Conservation (phyloP, 805 yeast species). For the Yarrowia divulgata region DNA sequence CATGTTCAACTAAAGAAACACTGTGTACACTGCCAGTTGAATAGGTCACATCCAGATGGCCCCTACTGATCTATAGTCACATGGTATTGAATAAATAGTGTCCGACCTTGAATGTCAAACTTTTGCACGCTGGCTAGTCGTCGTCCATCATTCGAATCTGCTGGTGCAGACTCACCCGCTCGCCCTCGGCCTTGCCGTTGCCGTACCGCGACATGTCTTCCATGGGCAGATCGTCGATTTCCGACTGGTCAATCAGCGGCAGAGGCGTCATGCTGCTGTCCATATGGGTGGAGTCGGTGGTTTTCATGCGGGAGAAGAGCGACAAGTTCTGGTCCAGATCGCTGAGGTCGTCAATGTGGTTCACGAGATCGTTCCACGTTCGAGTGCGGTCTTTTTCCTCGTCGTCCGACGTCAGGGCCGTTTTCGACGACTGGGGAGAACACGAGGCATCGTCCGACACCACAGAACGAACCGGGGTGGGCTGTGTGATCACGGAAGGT, state of each 20-base stretch:
- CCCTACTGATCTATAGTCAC: slow-evolving; percentile 1
- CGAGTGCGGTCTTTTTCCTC: slow-evolving; percentile 20
- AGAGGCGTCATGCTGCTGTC: slow-evolving; percentile 2
- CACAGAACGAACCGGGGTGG: slow-evolving; percentile 3
- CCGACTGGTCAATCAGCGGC: slow-evolving; percentile 39
- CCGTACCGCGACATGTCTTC: slow-evolving; percentile 29
- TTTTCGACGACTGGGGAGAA: slow-evolving; percentile 28
- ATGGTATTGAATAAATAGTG: slow-evolving; percentile 24
- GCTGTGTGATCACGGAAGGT: neutral
- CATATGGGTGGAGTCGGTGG: slow-evolving; percentile 23
- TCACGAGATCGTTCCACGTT: slow-evolving; percentile 32
- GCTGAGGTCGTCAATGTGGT: slow-evolving; percentile 33
- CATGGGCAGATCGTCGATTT: slow-evolving; percentile 39
- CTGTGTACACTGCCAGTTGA: too few species aligned
- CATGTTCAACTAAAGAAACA: too few species aligned
- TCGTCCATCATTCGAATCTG: slow-evolving; percentile 38
- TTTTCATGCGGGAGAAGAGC: slow-evolving; percentile 29
- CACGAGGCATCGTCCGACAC: slow-evolving; percentile 23
- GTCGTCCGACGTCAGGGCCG: slow-evolving; percentile 22
- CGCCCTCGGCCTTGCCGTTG: neutral
- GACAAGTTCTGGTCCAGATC: slow-evolving; percentile 1
- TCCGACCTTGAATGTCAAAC: slow-evolving; percentile 2
- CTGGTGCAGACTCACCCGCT: slow-evolving; percentile 30
- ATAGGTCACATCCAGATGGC: too few species aligned
- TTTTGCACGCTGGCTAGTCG: slow-evolving; percentile 5